Base-by-base conservation (phyloP, 2,329 filamentous ascomycete species). In the Phaeophleospora eucalypticola region DNA sequence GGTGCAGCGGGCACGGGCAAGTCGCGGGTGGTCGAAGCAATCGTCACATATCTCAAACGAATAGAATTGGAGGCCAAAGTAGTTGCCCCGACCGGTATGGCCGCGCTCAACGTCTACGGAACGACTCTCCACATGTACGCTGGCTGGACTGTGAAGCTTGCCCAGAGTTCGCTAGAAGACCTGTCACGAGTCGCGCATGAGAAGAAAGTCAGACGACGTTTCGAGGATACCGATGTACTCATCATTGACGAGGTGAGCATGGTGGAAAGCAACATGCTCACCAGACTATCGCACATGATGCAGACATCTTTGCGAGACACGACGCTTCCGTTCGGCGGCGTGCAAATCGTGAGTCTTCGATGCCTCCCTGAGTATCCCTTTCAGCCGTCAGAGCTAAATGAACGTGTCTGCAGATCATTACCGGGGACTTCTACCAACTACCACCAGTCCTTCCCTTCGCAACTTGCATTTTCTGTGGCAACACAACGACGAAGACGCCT, bases 161-260 rank as follows among this genome's bases (percentile, higher is more conserved):
- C 74, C 51, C 76, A 75, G 45, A 64, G 63, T 29, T 52, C 68
- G 0, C 53, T 79, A 0, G 42, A 67, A 0, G 51, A 56, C n/a
- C 40, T 61, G 3, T 20, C 40, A 12, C 46, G 44, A 17, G 45
- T 41, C 1, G 68, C 69, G 0, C 60, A 65, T 17, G 66, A 62
- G 9, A 66, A 65, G 8, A 58, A 63, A 2, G 58, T 69, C 0
- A 61, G 53, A 19, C 58, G 67, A 1, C 68, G 74, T 0, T 61
- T 81, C 2, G 56, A 16, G 0, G 27, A 61, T 0, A 80, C 75
- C 0, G 69, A 83, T 41, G 75, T 82, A 0, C 68, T 85, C 1
- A 72, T 85, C 21, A 79, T 85, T n/a, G 81, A 85, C 54, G 82
- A 85, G 62, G 79, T 86, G 48, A 81, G 76, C 52, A 85, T 85